Conservation (phyloP, 2,329 filamentous ascomycete species). For the Colletotrichum sp. region DNA sequence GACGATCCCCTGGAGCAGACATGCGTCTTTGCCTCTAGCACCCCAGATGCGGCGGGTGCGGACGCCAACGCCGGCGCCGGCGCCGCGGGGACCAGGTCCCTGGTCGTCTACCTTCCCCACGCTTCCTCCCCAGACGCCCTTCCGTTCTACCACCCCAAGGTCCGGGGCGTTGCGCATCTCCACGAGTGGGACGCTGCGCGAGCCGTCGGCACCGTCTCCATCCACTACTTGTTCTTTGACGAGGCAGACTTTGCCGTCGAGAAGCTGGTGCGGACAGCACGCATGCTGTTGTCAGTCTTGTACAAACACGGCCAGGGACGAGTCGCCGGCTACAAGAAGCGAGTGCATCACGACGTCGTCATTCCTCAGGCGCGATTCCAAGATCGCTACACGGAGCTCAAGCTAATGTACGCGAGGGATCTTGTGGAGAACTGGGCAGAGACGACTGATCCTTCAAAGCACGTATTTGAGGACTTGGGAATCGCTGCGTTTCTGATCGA, state of each 20-base stretch:
- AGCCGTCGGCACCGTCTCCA: constrained; percentile 55
- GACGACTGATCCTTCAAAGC: constrained; percentile 84
- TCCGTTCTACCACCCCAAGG: constrained; percentile 87
- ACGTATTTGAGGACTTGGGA: constrained; percentile 92
- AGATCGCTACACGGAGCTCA: constrained; percentile 81
- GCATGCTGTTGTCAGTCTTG: constrained; percentile 70
- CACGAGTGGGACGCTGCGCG: constrained; percentile 64
- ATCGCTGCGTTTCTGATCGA: constrained; percentile 94
- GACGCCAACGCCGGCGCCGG: background rate
- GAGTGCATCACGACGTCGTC: constrained; percentile 82
- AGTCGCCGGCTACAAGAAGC: constrained; percentile 74
- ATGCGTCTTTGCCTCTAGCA: constrained; percentile 69
- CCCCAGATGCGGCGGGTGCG: constrained; percentile 9
- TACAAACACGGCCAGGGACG: constrained; percentile 76
- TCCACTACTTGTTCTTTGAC: constrained; percentile 64
- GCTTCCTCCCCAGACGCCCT: constrained; percentile 63
- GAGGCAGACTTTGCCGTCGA: constrained; percentile 27
- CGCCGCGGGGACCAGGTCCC: constrained; percentile 37
- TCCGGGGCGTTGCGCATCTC: constrained; percentile 76
- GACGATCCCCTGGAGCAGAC: constrained; percentile 83
- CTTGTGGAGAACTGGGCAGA: constrained; percentile 84
- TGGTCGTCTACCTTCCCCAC: constrained; percentile 84
- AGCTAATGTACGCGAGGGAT: constrained; percentile 74
- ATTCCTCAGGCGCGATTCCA: constrained; percentile 80
- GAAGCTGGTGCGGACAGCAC: constrained; percentile 70